Percentiles rank a stretch among this genome's conserved stretches.
Conservation (phyloP, 495 filamentous ascomycete genomes). For the Penicillium coprophilum region DNA sequence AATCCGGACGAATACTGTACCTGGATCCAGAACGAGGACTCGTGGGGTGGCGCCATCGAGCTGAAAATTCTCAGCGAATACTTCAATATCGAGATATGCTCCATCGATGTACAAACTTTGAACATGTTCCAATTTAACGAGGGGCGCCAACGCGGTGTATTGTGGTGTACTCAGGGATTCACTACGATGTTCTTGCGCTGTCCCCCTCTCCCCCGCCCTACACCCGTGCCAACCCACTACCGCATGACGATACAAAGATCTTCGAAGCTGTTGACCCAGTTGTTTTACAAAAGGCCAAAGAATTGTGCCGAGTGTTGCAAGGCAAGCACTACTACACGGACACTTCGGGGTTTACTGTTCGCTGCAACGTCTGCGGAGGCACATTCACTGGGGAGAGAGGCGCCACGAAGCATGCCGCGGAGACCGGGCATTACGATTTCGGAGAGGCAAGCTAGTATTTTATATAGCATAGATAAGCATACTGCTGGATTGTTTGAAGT, state of each 20-base stretch:
- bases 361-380: conserved; percentile 73
- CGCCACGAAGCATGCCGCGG: conserved; percentile 64
- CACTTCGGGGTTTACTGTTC: conserved; percentile 77
- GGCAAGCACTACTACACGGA: conserved; percentile 86
- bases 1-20: conserved; percentile 73
- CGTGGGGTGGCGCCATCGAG: conserved; percentile 94
- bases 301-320: conserved; percentile 70
- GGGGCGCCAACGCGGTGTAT: conserved; percentile 68
- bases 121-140: conserved; percentile 81
- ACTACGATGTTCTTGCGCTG: conserved; percentile 90
- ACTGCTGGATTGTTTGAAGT: background rate
- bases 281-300: conserved; percentile 65
- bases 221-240: conserved; percentile 55
- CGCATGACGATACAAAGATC: conserved; percentile 74
- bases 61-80: conserved; percentile 80
- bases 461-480: background rate
- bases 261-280: conserved; percentile 70
- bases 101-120: conserved; percentile 72
- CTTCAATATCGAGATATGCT: conserved; percentile 84
- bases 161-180: conserved; percentile 89
- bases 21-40: conserved; percentile 78
- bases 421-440: conserved; percentile 70
- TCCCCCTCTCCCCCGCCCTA: conserved; percentile 61
- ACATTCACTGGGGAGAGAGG: conserved; percentile 72
- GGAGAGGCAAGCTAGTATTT: conserved; percentile 53